Evolutionary conservation across 2,329 filamentous ascomycete species (phyloP).

Genomic region (Neonectria faginata): DNA sequence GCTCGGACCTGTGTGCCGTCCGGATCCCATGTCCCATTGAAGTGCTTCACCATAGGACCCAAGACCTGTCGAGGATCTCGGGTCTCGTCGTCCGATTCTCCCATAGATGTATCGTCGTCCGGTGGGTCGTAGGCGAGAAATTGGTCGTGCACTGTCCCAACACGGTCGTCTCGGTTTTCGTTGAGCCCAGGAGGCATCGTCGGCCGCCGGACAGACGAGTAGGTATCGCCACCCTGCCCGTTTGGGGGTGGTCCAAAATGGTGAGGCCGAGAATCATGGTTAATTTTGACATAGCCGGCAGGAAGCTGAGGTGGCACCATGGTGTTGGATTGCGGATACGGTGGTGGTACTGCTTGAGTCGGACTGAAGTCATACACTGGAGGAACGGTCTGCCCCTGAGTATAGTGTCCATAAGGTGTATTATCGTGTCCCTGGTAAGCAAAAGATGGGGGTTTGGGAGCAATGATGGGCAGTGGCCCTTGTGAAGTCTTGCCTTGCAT

Average conservation of each 20-base stretch:
- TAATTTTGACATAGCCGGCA: constrained; percentile 30
- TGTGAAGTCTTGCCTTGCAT: constrained; percentile 54
- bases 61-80: constrained; percentile 53
- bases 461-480: constrained; percentile 57
- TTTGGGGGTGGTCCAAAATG: constrained; percentile 27
- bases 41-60: constrained; percentile 52
- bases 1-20: constrained; percentile 60
- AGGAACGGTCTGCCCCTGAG: constrained; percentile 30
- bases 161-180: constrained; percentile 27
- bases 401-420: constrained; percentile 33
- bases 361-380: constrained; percentile 39
- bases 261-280: constrained; percentile 33
- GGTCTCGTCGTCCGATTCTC: constrained; percentile 69
- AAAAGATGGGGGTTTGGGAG: constrained; percentile 62
- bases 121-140: constrained; percentile 45
- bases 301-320: constrained; percentile 30
- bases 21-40: constrained; percentile 44
- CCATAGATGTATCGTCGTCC: constrained; percentile 72
- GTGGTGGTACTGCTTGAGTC: constrained; percentile 23
- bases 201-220: constrained; percentile 23
- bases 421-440: constrained; percentile 42
- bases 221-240: constrained; percentile 25
- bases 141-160: constrained; percentile 19
- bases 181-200: constrained; percentile 6
- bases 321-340: constrained; percentile 31